Percentiles rank a stretch among this genome's conserved stretches.
Conservation (phyloP, 2,329 filamentous ascomycete genomes). For the Elsinoe necatrix region DNA sequence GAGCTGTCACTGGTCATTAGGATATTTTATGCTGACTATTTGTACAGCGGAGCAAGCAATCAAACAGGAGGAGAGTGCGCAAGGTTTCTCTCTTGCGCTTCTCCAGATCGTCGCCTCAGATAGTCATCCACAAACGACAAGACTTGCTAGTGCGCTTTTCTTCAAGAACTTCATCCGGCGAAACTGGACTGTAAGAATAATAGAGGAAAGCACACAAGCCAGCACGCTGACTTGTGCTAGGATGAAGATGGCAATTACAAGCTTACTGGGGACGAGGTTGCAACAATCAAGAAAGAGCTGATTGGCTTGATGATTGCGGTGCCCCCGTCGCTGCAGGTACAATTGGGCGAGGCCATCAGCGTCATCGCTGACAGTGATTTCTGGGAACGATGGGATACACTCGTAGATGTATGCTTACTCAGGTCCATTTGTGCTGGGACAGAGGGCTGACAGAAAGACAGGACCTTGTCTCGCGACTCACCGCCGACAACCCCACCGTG, state of each 20-base stretch:
- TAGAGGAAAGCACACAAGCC: constrained; percentile 1
- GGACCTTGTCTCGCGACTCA: constrained; percentile 84
- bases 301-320: constrained; percentile 95
- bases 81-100: constrained; percentile 75
- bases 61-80: constrained; percentile 68
- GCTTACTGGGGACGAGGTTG: constrained; percentile 71
- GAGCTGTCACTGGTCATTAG: constrained; percentile 21
- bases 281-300: constrained; percentile 86
- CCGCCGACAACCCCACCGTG: constrained; percentile 67
- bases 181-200: constrained; percentile 67
- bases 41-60: constrained; percentile 71
- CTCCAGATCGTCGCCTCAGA: constrained; percentile 82
- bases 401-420: constrained; percentile 60
- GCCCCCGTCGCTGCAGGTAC: constrained; percentile 76
- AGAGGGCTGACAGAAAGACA: constrained; percentile 27
- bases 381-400: constrained; percentile 90
- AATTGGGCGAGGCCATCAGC: constrained; percentile 93
- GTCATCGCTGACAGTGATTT: constrained; percentile 98
- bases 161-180: constrained; percentile 98
- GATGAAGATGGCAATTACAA: constrained; percentile 94
- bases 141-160: constrained; percentile 79
- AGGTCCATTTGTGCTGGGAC: not conserved
- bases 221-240: constrained; percentile 31
- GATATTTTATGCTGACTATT: constrained; percentile 9
- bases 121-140: constrained; percentile 63